A percentile compares a stretch with the other conserved stretches of the same genome.
phyloP scores from a whole-genome alignment of 2,329 filamentous ascomycete species.

The Penicillium polonicum region DNA sequence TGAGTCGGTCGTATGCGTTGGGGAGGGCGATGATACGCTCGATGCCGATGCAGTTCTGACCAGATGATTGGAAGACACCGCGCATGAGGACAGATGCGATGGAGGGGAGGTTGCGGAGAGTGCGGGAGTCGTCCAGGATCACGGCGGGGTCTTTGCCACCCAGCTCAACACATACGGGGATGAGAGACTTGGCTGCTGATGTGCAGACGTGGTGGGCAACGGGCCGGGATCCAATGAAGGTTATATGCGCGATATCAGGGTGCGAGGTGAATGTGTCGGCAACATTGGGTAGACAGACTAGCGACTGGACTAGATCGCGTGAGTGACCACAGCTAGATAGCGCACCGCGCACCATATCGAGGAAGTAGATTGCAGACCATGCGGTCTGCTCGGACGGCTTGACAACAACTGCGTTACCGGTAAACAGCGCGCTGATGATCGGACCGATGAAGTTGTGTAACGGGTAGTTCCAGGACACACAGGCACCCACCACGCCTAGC shows the following conservation, averaged over 20 bases:
- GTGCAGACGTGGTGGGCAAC: slow-evolving; percentile 86
- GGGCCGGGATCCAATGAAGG: slow-evolving; percentile 88
- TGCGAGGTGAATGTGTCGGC: slow-evolving; percentile 83
- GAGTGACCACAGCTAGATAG: slow-evolving; percentile 80
- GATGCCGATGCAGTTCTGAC: slow-evolving; percentile 97
- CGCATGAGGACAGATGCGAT: slow-evolving; percentile 83
- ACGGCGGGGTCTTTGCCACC: slow-evolving; percentile 94
- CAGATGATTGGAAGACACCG: slow-evolving; percentile 90
- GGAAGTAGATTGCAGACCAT: slow-evolving; percentile 85
- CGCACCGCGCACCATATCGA: slow-evolving; percentile 73
- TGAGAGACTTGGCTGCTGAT: slow-evolving; percentile 82
- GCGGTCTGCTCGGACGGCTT: slow-evolving; percentile 95
- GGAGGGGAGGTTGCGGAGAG: slow-evolving; percentile 58
- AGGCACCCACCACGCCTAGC: slow-evolving; percentile 84
- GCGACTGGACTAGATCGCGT: slow-evolving; percentile 74
- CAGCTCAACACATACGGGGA: slow-evolving; percentile 83
- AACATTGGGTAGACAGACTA: slow-evolving; percentile 83
- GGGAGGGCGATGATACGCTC: slow-evolving; percentile 85
- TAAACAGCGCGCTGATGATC: slow-evolving; percentile 84
- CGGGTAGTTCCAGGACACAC: slow-evolving; percentile 95
- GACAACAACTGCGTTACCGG: slow-evolving; percentile 87
- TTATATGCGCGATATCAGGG: slow-evolving; percentile 79
- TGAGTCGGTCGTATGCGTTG: slow-evolving; percentile 69
- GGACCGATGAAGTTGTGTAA: slow-evolving; percentile 95
- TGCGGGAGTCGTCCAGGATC: slow-evolving; percentile 73